These are phyloP conservation scores for Boletus rubropictus DNA, from an alignment of 768 basidiomycete genomes.

Conservation along the genomic window DNA sequence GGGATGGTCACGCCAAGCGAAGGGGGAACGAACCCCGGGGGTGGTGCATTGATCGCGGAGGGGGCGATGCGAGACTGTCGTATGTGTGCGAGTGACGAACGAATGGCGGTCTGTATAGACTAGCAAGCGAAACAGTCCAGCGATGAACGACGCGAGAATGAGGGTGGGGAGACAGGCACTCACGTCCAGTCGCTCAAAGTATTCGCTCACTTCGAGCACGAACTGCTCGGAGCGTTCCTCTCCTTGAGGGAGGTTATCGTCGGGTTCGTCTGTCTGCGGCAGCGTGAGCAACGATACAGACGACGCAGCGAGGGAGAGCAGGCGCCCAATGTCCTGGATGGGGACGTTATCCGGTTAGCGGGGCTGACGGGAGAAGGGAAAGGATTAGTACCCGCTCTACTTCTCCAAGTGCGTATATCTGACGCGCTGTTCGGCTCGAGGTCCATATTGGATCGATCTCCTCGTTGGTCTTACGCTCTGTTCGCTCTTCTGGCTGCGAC, in stretches of 20 bases:
- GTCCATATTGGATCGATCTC: constrained; percentile 77
- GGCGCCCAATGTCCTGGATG: constrained; percentile 65
- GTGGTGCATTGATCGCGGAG: constrained; percentile 80
- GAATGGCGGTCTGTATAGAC: constrained; percentile 72
- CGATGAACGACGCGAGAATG: neutral
- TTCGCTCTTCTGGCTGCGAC: constrained; percentile 19
- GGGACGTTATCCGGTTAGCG: neutral
- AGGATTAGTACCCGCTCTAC: constrained; percentile 61
- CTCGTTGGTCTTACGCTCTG: constrained; percentile 10
- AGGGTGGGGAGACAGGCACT: constrained; percentile 20
- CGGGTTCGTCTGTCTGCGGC: constrained; percentile 72
- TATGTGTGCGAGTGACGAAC: constrained; percentile 76
- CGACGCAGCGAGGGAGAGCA: constrained; percentile 70
- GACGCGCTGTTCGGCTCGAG: constrained; percentile 72
- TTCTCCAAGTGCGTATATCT: constrained; percentile 74
- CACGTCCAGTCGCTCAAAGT: constrained; percentile 79
- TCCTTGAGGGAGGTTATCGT: constrained; percentile 66
- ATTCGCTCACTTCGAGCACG: constrained; percentile 78
- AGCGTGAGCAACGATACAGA: constrained; percentile 74
- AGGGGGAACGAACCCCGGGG: constrained; percentile 66
- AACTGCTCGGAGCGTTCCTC: constrained; percentile 83
- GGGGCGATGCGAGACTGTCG: constrained; percentile 78
- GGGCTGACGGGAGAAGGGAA: neutral
- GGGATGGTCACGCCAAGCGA: constrained; percentile 76
- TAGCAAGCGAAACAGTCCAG: constrained; percentile 22